Evolutionary conservation across 2,329 filamentous ascomycete species (phyloP).

Genomic region (Triangularia setosa): DNA sequence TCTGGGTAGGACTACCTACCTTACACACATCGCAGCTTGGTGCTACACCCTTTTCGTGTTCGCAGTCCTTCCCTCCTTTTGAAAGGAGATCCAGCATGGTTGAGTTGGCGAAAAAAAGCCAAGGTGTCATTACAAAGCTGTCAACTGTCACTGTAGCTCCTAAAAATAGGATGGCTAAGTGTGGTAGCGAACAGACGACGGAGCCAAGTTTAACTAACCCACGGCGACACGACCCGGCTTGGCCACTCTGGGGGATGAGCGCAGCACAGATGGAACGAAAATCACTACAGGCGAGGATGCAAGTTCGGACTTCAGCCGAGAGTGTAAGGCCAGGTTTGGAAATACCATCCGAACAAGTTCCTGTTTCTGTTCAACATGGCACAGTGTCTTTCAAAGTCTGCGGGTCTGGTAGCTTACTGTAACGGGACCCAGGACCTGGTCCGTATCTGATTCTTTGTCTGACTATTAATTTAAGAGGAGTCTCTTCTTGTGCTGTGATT

Average conservation of each 20-base stretch:
- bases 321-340: neutral
- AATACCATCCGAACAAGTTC: neutral
- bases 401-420: neutral
- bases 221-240: neutral
- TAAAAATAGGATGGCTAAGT: neutral
- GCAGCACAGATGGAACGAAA: slow-evolving; percentile 2
- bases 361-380: neutral
- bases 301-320: neutral
- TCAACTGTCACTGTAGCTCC: neutral
- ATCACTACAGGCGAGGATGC: neutral
- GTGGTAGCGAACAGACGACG: neutral
- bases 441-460: neutral
- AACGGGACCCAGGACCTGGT: neutral
- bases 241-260: neutral
- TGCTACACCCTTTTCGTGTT: neutral
- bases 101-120: neutral
- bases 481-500: neutral
- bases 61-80: neutral
- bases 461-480: neutral
- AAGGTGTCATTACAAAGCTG: neutral
- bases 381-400: neutral
- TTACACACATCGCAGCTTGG: too few species aligned
- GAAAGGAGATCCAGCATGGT: neutral
- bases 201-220: neutral
- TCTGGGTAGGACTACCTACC: too few species aligned